phyloP scores from a whole-genome alignment of 1,139 yeast species.

The Saccharomycopsis phalli region DNA sequence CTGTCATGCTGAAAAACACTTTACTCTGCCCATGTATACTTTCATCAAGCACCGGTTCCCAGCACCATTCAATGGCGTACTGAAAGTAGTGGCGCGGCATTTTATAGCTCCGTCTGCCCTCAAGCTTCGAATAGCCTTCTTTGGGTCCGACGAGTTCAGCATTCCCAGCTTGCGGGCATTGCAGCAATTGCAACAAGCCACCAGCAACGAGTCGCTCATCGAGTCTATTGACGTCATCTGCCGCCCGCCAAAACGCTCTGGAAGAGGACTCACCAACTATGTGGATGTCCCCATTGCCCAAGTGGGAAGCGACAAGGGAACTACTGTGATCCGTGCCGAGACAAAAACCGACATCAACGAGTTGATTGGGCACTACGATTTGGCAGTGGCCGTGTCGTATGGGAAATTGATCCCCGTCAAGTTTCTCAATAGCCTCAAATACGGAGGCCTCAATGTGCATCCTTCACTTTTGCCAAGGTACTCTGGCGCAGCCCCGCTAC shows the following conservation, averaged over 20 bases:
- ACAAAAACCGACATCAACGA: slow-evolving; percentile 41
- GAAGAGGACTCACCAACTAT: slow-evolving; percentile 44
- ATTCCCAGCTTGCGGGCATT: slow-evolving; percentile 46
- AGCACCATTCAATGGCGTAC: no score
- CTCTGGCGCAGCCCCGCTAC: slow-evolving; percentile 89
- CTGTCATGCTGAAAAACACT: not conserved
- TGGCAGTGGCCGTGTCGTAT: slow-evolving; percentile 83
- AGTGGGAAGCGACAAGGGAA: slow-evolving; percentile 29
- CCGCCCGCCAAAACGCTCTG: slow-evolving; percentile 60
- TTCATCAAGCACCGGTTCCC: no score
- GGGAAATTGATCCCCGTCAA: slow-evolving; percentile 67
- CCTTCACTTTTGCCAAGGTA: slow-evolving; percentile 81
- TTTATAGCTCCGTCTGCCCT: no score
- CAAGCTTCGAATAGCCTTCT: slow-evolving; percentile 43
- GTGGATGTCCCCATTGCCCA: slow-evolving; percentile 50
- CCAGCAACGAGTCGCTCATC: slow-evolving; percentile 28
- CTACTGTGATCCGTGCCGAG: slow-evolving; percentile 53
- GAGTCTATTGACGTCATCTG: slow-evolving; percentile 53
- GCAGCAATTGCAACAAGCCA: slow-evolving; percentile 31
- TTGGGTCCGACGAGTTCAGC: slow-evolving; percentile 78
- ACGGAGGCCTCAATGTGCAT: slow-evolving; percentile 82
- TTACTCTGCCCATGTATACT: not conserved
- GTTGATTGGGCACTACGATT: slow-evolving; percentile 34
- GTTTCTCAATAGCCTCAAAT: slow-evolving; percentile 40
- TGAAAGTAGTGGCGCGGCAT: no score